Evolutionary conservation across 768 basidiomycete species (phyloP).

Genomic region (button mushroom (Agaricus bisporus)): DNA sequence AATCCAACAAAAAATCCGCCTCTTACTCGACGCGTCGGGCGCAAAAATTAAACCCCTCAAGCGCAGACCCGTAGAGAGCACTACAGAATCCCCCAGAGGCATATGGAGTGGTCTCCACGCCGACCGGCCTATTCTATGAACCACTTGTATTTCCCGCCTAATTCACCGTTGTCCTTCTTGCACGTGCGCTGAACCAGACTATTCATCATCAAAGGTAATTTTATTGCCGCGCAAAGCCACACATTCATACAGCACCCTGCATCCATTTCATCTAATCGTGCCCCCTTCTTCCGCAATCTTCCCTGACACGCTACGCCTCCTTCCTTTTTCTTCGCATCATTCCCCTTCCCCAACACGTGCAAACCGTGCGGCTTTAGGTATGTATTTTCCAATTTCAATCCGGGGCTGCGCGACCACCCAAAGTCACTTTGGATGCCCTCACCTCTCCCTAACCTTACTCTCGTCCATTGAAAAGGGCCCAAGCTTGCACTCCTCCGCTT

Average conservation of each 20-base stretch:
- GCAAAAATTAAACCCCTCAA: constrained; percentile 80
- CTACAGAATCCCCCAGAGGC: constrained; percentile 75
- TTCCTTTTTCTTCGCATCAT: constrained; percentile 25
- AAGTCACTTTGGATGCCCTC: constrained; percentile 1
- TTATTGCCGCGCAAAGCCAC: constrained; percentile 12
- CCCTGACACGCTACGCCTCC: constrained; percentile 24
- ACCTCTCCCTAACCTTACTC: constrained; percentile 7
- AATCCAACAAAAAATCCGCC: constrained; percentile 72
- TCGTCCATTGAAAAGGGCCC: constrained; percentile 9
- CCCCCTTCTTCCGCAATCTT: constrained; percentile 19
- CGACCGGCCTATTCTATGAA: constrained; percentile 49
- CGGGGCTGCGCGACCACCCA: background rate
- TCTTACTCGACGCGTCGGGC: constrained; percentile 84
- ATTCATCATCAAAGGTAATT: constrained; percentile 18
- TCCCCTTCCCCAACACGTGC: constrained; percentile 37
- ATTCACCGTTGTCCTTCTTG: background rate
- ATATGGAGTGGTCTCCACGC: constrained; percentile 90
- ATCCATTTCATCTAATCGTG: constrained; percentile 19
- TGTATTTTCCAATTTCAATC: constrained; percentile 14
- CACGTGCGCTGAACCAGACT: constrained; percentile 18
- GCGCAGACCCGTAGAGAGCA: constrained; percentile 69
- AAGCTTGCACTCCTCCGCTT: constrained; percentile 10
- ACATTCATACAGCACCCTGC: constrained; percentile 1
- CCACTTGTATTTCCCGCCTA: constrained; percentile 10
- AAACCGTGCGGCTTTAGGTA: constrained; percentile 36